Base-by-base conservation (phyloP, 1,284 basidiomycete genomes). In the Sanguinoderma infundibulare region DNA sequence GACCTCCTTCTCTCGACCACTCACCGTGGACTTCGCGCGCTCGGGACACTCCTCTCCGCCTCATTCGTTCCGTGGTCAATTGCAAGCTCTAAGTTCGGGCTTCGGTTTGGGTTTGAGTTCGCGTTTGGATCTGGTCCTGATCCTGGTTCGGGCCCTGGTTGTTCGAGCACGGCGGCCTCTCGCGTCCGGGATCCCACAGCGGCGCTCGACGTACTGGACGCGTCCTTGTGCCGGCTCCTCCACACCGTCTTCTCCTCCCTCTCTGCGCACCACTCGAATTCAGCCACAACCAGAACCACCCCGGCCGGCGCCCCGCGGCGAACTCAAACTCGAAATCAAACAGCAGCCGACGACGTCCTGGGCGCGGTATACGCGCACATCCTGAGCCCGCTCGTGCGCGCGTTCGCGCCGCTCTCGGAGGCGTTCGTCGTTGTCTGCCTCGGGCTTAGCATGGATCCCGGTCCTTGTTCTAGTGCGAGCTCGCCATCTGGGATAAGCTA, bases 361-460 rank as follows among this genome's bases (percentile, higher is more conserved):
- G 70, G 70, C 20, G 53, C 30, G 0, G 38, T 74, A 17, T 55
- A 69, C 8, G 64, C 62, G 4, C 28, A 49, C 22, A 53, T 74
- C 15, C 70, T 76, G 10, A 55, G 66, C 4, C 74, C 74, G 6
- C 56, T 66, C 6, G 59, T 73, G 7, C 70, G 61, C 6, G 64
- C 69, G 10, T 67, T 74, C 55, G 55, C 42, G 9, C 65, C 65
- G 14, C 65, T 67, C 32, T 73, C 71, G 28, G 60, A 46, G 2
- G 50, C 36, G 0, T 65, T 64, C 36, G 55, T 69, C 20, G 30
- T 56, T 12, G 55, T 60, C 0, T 58, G 69, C 36, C 61, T 73
- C 26, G 28, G 28, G 2, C n/a, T 55, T 17, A 34, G 35, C n/a
- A 24, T 44, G 3, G 53, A 49, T 4, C 50, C 56, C n/a, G 20